Percentiles rank a stretch among this genome's conserved stretches.
phyloP scores from a whole-genome alignment of 768 basidiomycete species.

The Mycena alexandri region DNA sequence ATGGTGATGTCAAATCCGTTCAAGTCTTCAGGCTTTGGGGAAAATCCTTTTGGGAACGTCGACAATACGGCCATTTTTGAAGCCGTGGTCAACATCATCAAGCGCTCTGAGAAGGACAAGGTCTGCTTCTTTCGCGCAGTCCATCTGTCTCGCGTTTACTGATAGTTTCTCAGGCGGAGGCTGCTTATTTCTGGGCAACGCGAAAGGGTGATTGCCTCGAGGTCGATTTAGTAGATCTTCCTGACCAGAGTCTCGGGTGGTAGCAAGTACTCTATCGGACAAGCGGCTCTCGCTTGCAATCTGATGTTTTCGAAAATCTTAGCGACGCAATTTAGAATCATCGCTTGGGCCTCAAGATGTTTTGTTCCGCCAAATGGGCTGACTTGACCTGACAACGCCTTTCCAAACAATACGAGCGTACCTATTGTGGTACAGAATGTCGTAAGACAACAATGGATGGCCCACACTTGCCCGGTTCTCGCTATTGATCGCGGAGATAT shows the following conservation, averaged over 20 bases:
- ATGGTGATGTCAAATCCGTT: neutral
- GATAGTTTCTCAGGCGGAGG: conserved; percentile 15
- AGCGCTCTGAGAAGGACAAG: conserved; percentile 18
- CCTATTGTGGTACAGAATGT: too few relatives aligned
- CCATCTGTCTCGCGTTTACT: neutral
- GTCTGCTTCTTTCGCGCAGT: neutral
- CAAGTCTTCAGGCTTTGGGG: too few relatives aligned
- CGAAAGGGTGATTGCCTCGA: conserved; percentile 33
- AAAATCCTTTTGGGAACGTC: neutral
- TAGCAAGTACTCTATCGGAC: conserved; percentile 1
- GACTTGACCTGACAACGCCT: too few relatives aligned
- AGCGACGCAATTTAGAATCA: too few relatives aligned
- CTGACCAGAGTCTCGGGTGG: conserved; percentile 33
- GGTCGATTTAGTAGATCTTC: conserved; percentile 31
- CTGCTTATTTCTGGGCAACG: conserved; percentile 30
- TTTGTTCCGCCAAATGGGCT: too few relatives aligned
- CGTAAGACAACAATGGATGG: too few relatives aligned
- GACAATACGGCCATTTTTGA: conserved; percentile 16
- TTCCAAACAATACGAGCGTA: too few relatives aligned
- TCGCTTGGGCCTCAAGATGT: too few relatives aligned
- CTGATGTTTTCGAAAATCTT: too few relatives aligned
- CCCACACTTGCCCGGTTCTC: too few relatives aligned
- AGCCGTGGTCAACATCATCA: conserved; percentile 11
- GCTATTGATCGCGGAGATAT: too few relatives aligned
- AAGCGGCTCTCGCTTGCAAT: too few relatives aligned